A percentile compares a stretch with the other conserved stretches of the same genome.
Conservation (phyloP, 2,329 filamentous ascomycete species). For the Paecilomyces fulvus region DNA sequence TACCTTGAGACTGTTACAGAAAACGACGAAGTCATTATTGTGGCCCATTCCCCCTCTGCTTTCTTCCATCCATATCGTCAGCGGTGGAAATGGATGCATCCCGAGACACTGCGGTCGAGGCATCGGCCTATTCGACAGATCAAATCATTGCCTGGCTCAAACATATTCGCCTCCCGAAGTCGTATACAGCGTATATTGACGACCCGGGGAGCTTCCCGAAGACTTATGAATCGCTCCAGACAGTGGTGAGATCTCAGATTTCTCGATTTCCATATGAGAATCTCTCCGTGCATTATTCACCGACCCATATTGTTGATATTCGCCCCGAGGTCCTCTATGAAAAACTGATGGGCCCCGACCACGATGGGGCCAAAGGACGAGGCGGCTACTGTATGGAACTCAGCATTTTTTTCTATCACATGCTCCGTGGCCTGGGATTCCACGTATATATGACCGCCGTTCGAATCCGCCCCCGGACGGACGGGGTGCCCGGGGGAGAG, state of each 20-base stretch:
- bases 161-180: no score
- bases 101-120: no score
- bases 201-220: no score
- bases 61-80: no score
- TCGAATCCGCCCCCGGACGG: slow-evolving; percentile 25
- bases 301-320: slow-evolving; percentile 29
- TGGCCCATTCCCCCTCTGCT: no score
- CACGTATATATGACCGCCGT: slow-evolving; percentile 45
- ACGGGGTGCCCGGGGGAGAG: slow-evolving; percentile 20
- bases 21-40: background rate
- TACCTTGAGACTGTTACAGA: no score
- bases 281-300: slow-evolving; percentile 45
- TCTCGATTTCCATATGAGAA: slow-evolving; percentile 50
- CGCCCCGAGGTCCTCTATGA: slow-evolving; percentile 41
- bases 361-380: slow-evolving; percentile 20
- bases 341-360: slow-evolving; percentile 37
- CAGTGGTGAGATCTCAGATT: slow-evolving; percentile 27
- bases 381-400: slow-evolving; percentile 57
- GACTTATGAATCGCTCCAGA: no score
- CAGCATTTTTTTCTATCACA: slow-evolving; percentile 46
- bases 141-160: no score
- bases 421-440: slow-evolving; percentile 46
- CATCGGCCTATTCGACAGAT: no score
- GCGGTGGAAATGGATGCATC: no score
- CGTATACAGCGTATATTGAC: no score